Percentiles rank a stretch among this genome's conserved stretches.
Evolutionary conservation across 148 eudicot species (phyloP).

Genomic region (Rheum nobile): DNA sequence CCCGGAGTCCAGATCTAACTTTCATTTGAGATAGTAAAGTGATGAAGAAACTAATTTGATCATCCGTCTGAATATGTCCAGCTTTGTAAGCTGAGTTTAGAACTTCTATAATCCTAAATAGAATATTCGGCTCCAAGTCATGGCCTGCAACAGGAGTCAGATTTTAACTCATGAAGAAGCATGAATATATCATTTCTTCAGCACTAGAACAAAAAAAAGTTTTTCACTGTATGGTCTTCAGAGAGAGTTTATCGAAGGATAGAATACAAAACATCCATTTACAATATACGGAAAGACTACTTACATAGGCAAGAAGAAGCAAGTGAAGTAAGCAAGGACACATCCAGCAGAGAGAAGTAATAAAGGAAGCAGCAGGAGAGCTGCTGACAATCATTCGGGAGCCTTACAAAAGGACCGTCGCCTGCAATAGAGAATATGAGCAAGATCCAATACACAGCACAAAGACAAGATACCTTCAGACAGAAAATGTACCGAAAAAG

Average conservation of each 20-base stretch:
- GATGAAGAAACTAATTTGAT: slow-evolving; percentile 71
- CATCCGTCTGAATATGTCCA: slow-evolving; percentile 60
- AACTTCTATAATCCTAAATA: slow-evolving; percentile 68
- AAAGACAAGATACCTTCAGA: not conserved
- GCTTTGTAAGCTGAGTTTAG: slow-evolving; percentile 62
- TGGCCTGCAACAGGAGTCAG: slow-evolving; percentile 34
- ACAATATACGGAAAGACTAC: slow-evolving; percentile 14
- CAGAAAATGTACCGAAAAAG: slow-evolving; percentile 28
- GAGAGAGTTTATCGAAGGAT: not conserved
- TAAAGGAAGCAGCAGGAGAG: slow-evolving; percentile 70
- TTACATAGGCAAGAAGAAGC: slow-evolving; percentile 81
- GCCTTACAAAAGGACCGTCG: slow-evolving; percentile 67
- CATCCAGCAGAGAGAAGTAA: slow-evolving; percentile 56
- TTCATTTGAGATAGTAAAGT: slow-evolving; percentile 61
- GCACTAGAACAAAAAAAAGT: no score
- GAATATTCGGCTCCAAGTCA: slow-evolving; percentile 43
- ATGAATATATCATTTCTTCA: not conserved
- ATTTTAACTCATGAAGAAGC: not conserved
- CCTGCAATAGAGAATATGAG: slow-evolving; percentile 34
- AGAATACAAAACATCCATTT: not conserved
- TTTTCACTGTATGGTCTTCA: not conserved
- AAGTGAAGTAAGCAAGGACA: slow-evolving; percentile 49
- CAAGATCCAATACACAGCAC: not conserved
- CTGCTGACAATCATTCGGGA: slow-evolving; percentile 60
- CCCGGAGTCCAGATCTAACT: slow-evolving; percentile 32